A percentile compares a stretch with the other conserved stretches of the same genome.
phyloP scores from a whole-genome alignment of 2,329 filamentous ascomycete genomes.

The Acarospora socialis region DNA sequence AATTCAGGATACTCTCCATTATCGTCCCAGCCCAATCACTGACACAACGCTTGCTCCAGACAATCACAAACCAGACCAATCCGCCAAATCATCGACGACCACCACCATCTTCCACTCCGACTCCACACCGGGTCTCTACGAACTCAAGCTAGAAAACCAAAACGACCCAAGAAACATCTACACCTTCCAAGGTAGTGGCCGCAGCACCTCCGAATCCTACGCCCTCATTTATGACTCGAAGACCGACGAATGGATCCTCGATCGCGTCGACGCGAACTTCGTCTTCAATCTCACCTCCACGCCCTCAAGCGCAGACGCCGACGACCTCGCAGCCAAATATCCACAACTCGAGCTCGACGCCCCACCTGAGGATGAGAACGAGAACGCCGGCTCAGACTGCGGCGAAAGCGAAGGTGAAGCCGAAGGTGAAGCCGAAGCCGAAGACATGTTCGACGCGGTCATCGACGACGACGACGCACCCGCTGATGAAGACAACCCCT shows the following conservation, averaged over 20 bases:
- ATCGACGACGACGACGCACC: conserved; percentile 23
- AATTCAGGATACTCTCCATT: conserved; percentile 20
- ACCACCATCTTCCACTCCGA: conserved; percentile 24
- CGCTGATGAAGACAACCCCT: conserved; percentile 32
- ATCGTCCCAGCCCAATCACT: conserved; percentile 6
- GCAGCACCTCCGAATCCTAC: conserved; percentile 27
- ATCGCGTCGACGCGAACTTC: conserved; percentile 67
- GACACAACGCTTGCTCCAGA: background rate
- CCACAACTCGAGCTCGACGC: conserved; percentile 41
- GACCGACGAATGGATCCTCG: conserved; percentile 64
- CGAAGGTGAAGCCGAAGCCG: conserved; percentile 21
- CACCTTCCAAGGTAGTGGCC: conserved; percentile 25
- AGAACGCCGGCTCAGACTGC: conserved; percentile 19
- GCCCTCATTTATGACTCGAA: conserved; percentile 61
- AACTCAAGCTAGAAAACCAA: conserved; percentile 29
- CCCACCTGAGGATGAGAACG: conserved; percentile 16
- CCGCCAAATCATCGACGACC: conserved; percentile 24
- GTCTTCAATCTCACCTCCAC: conserved; percentile 71
- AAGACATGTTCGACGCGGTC: conserved; percentile 18
- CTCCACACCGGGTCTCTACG: conserved; percentile 24
- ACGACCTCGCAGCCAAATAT: conserved; percentile 51
- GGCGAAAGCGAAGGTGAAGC: conserved; percentile 12
- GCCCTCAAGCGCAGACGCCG: conserved; percentile 49
- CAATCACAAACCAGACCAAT: conserved; percentile 14
- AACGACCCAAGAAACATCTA: conserved; percentile 25